These are phyloP conservation scores for Colletotrichum melonis DNA, from an alignment of 2,329 filamentous ascomycete genomes.

Conservation along the genomic window DNA sequence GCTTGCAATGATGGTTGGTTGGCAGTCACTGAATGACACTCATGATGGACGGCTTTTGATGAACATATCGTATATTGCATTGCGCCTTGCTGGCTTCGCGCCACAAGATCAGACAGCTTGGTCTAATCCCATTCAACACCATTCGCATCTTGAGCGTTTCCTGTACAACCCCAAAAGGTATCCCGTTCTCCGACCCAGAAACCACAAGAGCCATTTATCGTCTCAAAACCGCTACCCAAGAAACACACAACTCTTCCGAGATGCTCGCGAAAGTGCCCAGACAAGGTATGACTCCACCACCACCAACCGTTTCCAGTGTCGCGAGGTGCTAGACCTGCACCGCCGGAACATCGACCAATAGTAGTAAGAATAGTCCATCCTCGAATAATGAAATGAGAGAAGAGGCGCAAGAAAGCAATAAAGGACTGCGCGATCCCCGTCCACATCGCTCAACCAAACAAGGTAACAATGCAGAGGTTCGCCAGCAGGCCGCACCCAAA, in stretches of 20 bases:
- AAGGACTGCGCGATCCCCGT: slow-evolving; percentile 15
- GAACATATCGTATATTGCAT: slow-evolving; percentile 48
- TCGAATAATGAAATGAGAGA: slow-evolving; percentile 28
- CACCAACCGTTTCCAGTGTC: slow-evolving; percentile 16
- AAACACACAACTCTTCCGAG: slow-evolving; percentile 29
- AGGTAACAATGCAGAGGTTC: slow-evolving; percentile 37
- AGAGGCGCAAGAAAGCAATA: slow-evolving; percentile 23
- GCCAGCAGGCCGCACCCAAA: slow-evolving; percentile 29
- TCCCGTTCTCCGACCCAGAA: slow-evolving; percentile 29
- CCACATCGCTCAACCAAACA: slow-evolving; percentile 9
- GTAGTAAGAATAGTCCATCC: slow-evolving; percentile 28
- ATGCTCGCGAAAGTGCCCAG: slow-evolving; percentile 36
- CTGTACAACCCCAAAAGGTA: slow-evolving; percentile 36
- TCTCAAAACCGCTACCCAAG: slow-evolving; percentile 35
- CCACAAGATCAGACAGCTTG: slow-evolving; percentile 12
- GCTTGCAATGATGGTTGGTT: not conserved
- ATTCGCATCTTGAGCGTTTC: slow-evolving; percentile 37
- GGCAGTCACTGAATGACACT: not conserved
- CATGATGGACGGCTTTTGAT: not conserved
- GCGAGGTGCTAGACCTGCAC: slow-evolving; percentile 17
- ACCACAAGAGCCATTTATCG: slow-evolving; percentile 35
- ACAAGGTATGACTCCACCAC: slow-evolving; percentile 24
- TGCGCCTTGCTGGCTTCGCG: slow-evolving; percentile 45
- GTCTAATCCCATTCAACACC: slow-evolving; percentile 29
- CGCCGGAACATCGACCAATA: slow-evolving; percentile 8